Evolutionary conservation across 2,329 filamentous ascomycete genomes (phyloP).

Genomic region (Plenodomus lindquistii): DNA sequence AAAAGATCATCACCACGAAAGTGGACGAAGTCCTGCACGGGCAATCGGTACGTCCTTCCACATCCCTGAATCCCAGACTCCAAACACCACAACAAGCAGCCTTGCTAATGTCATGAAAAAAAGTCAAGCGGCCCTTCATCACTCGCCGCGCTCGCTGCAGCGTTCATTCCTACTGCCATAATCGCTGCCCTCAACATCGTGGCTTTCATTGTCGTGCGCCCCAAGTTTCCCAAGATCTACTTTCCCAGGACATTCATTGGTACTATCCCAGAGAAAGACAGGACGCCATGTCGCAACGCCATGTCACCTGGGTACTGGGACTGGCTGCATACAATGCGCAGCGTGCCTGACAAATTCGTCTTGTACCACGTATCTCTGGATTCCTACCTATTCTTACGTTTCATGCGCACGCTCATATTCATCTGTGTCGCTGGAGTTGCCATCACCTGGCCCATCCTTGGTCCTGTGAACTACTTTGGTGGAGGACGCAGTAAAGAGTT

Average conservation of each 20-base stretch:
- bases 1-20: conserved; percentile 1
- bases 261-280: conserved; percentile 48
- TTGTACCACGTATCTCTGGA: conserved; percentile 92
- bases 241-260: conserved; percentile 51
- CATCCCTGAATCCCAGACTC: background rate
- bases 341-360: conserved; percentile 72
- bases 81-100: background rate
- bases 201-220: conserved; percentile 48
- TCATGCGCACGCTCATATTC: conserved; percentile 75
- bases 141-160: conserved; percentile 37
- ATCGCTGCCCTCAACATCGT: conserved; percentile 36
- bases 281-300: conserved; percentile 43
- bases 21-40: conserved; percentile 15
- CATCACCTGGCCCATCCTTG: conserved; percentile 86
- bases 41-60: conserved; percentile 19
- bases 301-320: conserved; percentile 33
- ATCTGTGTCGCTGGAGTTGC: conserved; percentile 82
- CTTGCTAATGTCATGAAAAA: conserved; percentile 9
- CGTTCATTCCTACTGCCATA: conserved; percentile 39
- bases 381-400: conserved; percentile 87
- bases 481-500: conserved; percentile 67
- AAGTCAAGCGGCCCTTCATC: conserved; percentile 39
- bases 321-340: conserved; percentile 55
- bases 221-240: conserved; percentile 50
- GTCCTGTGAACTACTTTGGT: conserved; percentile 87